Base-by-base conservation (phyloP, 352 stramenopile genomes). In the Phytophthora capsici region DNA sequence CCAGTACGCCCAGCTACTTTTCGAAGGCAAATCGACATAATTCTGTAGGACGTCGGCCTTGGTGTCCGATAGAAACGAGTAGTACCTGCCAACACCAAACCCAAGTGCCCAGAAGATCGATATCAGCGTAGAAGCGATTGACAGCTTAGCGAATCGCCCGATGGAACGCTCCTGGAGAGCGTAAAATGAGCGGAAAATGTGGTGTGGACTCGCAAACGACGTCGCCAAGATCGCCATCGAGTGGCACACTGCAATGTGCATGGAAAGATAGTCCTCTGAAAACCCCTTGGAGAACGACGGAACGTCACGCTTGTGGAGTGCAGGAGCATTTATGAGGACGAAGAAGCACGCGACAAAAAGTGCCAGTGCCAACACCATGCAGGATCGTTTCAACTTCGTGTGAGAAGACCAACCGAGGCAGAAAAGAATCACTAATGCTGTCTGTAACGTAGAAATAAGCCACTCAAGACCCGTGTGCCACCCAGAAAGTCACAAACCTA, bases 121-220 rank as follows among this genome's bases (percentile, higher is more conserved):
- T 3, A 70, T 43, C 3, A 82, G 34, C 17, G 63, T 73, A 10
- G 71, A 72, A 9, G 72, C 20, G 17, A 70, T 55, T 14, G 75
- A 80, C 19, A 87, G 2, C 0, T 57, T 49, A 7, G 62, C 71
- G 44, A 88, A 90, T 13, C 37, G 45, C 1, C 40, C 61, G 4
- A 78, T 70, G 16, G 75, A 86, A 14, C 75, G 73, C 28, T 75
- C 64, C 9, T 22, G 48, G 46, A 84, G 59, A 20, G 69, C 60
- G 53, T 84, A 73, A 47, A 87, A 87, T 0, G 77, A 73, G 51
- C 87, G 78, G 48, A 86, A 86, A n/a, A 68, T 75, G 46, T 85
- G 76, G 44, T 85, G 81, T 40, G 86, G 76, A 26, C 71, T 83
- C 14, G 63, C 61, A 22, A 87, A 69, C 0, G 66, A 56, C 12